Conservation (phyloP, 2,329 filamentous ascomycete species). For the Neonectria sp. region DNA sequence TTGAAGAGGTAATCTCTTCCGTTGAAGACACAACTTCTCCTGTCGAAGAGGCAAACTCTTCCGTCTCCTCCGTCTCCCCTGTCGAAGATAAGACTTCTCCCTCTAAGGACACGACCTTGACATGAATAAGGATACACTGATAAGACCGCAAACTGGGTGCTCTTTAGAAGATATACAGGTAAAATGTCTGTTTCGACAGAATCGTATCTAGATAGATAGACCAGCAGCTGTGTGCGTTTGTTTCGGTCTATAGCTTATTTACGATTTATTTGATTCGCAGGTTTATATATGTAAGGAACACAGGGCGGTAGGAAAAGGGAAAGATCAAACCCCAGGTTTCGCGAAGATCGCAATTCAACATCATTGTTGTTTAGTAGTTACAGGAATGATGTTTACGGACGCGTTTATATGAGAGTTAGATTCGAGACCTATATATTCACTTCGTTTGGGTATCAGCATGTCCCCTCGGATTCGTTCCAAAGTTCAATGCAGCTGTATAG, state of each 20-base stretch:
- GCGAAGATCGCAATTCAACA: not conserved
- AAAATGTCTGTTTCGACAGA: not conserved
- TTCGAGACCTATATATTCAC: too few relatives aligned
- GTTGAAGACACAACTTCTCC: not conserved
- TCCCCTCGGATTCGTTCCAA: not conserved
- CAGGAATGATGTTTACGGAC: not conserved
- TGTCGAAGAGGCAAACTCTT: not conserved
- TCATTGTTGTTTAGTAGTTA: not conserved
- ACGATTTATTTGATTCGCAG: not conserved
- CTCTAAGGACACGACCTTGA: not conserved
- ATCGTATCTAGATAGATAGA: not conserved
- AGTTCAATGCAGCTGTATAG: not conserved
- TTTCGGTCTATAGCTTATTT: not conserved
- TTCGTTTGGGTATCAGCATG: not conserved
- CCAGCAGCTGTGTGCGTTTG: not conserved
- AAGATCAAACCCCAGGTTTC: not conserved
- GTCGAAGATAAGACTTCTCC: too few relatives aligned
- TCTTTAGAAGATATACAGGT: not conserved
- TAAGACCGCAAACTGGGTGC: not conserved
- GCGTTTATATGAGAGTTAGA: too few relatives aligned
- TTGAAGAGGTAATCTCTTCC: not conserved
- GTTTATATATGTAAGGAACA: not conserved
- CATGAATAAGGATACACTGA: too few relatives aligned
- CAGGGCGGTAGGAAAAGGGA: not conserved
- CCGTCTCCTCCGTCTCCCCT: too few relatives aligned